Conservation (phyloP, 78 protist genomes). For the Corallochytrium limacisporum region DNA sequence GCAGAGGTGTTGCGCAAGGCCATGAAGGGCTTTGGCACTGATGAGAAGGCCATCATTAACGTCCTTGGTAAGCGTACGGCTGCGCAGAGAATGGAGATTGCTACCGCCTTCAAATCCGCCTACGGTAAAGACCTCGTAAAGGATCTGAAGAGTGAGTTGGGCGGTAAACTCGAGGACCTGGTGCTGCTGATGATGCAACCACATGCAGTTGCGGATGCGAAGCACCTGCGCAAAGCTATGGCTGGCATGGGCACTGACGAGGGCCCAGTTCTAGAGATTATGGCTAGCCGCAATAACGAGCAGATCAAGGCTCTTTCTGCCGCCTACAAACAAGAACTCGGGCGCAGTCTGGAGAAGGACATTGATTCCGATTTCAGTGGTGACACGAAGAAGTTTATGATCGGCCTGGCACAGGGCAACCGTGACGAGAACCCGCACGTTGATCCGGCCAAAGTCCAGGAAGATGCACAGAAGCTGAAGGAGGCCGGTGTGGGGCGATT, state of each 20-base stretch:
- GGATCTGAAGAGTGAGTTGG: not conserved
- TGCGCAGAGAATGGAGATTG: too few relatives aligned
- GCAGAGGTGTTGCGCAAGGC: not conserved
- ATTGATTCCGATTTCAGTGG: not conserved
- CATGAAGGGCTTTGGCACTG: constrained; percentile 13
- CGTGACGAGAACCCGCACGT: not conserved
- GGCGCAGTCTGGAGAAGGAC: not conserved
- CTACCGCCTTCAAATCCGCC: not conserved
- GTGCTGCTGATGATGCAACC: not conserved
- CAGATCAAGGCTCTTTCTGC: not conserved
- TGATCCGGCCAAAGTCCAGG: not conserved
- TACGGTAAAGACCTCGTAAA: constrained; percentile 4
- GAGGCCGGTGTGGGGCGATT: constrained; percentile 12
- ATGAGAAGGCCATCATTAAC: constrained; percentile 4
- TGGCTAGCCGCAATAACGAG: not conserved
- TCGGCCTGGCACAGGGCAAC: not conserved
- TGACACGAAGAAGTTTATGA: not conserved
- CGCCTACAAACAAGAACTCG: not conserved
- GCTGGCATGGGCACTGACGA: not conserved
- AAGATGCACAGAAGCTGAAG: not conserved
- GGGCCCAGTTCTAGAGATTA: not conserved
- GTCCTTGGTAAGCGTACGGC: not conserved
- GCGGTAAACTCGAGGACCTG: not conserved
- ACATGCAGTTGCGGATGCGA: not conserved
- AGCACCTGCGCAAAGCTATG: not conserved